These are phyloP conservation scores for Bremia lactucae DNA, from an alignment of 352 stramenopile species.

Conservation along the genomic window DNA sequence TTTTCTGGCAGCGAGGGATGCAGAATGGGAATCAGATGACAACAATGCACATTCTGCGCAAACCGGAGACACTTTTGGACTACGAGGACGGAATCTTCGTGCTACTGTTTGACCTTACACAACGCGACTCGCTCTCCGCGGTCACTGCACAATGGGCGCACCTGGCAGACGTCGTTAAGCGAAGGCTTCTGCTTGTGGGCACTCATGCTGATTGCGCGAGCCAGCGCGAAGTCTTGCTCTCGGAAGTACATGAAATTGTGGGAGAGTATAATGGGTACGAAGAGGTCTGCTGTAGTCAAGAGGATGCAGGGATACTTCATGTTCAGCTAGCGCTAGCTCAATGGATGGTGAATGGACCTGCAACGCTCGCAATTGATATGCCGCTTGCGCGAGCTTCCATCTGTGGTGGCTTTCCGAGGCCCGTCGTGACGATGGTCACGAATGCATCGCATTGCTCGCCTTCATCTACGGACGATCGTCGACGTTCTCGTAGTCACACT, in stretches of 20 bases:
- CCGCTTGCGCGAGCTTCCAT: conserved; percentile 20
- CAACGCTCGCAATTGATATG: conserved; percentile 1
- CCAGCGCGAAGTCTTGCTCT: conserved; percentile 27
- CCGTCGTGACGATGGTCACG: conserved; percentile 18
- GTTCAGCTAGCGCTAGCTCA: conserved; percentile 16
- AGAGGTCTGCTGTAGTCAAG: conserved; percentile 31
- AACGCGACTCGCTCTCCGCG: conserved; percentile 25
- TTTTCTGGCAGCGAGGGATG: conserved; percentile 10
- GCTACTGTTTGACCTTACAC: conserved; percentile 43
- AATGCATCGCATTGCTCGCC: conserved; percentile 16
- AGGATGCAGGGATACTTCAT: conserved; percentile 12
- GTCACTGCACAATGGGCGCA: conserved; percentile 35
- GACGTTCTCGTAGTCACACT: conserved; percentile 21
- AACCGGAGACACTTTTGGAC: conserved; percentile 6
- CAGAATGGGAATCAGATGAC: conserved; percentile 8
- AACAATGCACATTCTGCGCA: conserved; percentile 11
- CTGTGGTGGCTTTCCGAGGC: conserved; percentile 17
- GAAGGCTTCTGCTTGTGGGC: conserved; percentile 37
- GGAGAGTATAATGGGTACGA: conserved; percentile 47
- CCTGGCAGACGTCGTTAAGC: conserved; percentile 11
- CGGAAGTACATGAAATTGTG: conserved; percentile 33
- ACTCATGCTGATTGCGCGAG: conserved; percentile 34
- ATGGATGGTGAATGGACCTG: conserved; percentile 10
- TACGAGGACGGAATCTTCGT: conserved; percentile 25
- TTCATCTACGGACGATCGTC: conserved; percentile 13